phyloP scores from a whole-genome alignment of 2,329 filamentous ascomycete species.

The Myotisia sp. region DNA sequence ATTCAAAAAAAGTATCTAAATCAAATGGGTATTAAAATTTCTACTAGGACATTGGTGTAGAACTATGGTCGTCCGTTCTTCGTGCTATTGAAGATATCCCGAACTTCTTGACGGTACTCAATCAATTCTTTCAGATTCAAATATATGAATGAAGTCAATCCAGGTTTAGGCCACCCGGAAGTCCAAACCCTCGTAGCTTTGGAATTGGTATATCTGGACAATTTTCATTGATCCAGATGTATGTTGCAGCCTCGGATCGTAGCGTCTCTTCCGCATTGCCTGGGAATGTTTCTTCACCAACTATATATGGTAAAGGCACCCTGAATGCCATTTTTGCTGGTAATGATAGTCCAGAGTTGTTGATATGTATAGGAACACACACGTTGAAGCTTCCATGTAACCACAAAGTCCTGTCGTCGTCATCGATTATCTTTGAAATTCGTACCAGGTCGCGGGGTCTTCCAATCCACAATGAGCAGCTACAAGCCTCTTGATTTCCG shows the following conservation, averaged over 20 bases:
- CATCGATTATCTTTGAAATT: constrained; percentile 7
- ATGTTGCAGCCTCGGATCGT: constrained; percentile 15
- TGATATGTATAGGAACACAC: constrained; percentile 10
- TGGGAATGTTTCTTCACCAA: constrained; percentile 13
- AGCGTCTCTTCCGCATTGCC: constrained; percentile 15
- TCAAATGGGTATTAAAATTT: no score
- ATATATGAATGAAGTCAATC: no score
- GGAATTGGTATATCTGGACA: constrained; percentile 14
- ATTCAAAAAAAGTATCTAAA: no score
- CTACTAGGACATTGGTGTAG: no score
- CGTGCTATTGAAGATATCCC: no score
- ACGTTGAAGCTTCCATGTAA: constrained; percentile 11
- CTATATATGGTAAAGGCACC: constrained; percentile 11
- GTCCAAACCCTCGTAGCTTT: constrained; percentile 14
- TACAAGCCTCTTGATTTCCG: constrained; percentile 8
- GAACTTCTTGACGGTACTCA: no score
- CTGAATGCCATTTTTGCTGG: constrained; percentile 7
- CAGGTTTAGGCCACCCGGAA: constrained; percentile 13
- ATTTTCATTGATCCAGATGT: constrained; percentile 13
- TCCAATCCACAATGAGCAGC: constrained; percentile 11
- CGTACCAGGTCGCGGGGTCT: constrained; percentile 8
- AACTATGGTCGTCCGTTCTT: no score
- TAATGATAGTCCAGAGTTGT: not conserved
- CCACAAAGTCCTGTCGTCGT: constrained; percentile 6
- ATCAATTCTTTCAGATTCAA: no score